Conservation (phyloP, 2,329 filamentous ascomycete genomes). For the Colletotrichum destructivum region DNA sequence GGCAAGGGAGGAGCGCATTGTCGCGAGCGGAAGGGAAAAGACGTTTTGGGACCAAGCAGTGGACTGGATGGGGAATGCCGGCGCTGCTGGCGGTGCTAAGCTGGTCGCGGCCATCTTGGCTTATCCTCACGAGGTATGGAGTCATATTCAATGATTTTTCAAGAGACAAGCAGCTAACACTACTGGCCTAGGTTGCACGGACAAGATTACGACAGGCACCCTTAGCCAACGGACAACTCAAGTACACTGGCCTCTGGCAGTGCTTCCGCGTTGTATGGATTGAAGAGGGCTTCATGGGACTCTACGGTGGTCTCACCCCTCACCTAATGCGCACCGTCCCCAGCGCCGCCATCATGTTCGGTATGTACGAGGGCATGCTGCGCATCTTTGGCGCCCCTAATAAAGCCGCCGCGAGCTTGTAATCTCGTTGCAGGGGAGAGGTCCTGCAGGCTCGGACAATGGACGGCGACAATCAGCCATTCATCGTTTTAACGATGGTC, state of each 20-base stretch:
- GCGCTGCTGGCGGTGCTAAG: slow-evolving; percentile 87
- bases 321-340: slow-evolving; percentile 93
- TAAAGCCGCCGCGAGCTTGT: slow-evolving; percentile 33
- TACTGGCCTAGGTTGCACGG: slow-evolving; percentile 74
- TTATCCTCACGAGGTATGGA: slow-evolving; percentile 88
- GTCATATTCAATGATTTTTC: slow-evolving; percentile 45
- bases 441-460: neutral
- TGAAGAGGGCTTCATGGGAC: slow-evolving; percentile 86
- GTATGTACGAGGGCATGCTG: slow-evolving; percentile 80
- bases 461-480: no score
- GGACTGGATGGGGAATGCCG: slow-evolving; percentile 83
- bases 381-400: slow-evolving; percentile 56
- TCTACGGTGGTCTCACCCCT: slow-evolving; percentile 93
- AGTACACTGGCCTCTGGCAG: slow-evolving; percentile 90
- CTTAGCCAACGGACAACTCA: slow-evolving; percentile 77
- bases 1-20: slow-evolving; percentile 72
- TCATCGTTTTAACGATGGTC: neutral
- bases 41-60: slow-evolving; percentile 82
- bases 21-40: slow-evolving; percentile 72
- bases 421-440: neutral
- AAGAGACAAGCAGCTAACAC: neutral
- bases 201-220: slow-evolving; percentile 90
- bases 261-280: slow-evolving; percentile 91
- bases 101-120: slow-evolving; percentile 86
- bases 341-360: slow-evolving; percentile 96